A percentile compares a stretch with the other conserved stretches of the same genome.
phyloP scores from a whole-genome alignment of 768 basidiomycete species.

The Tricholoma saponaceum region DNA sequence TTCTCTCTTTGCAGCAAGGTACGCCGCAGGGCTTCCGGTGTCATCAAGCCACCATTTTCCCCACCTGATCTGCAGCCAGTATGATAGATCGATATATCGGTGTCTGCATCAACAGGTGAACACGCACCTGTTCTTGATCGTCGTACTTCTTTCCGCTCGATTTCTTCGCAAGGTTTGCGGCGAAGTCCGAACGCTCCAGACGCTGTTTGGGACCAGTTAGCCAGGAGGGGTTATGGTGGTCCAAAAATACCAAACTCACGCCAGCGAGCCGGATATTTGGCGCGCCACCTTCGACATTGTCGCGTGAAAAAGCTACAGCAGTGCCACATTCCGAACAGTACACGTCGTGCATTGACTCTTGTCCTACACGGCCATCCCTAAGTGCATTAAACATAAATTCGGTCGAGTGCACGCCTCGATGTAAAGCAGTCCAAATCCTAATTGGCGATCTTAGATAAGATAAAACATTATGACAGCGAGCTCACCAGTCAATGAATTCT shows the following conservation, averaged over 20 bases:
- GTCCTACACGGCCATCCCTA: neutral
- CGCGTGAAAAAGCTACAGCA: neutral
- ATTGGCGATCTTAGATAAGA: neutral
- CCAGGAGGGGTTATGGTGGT: neutral
- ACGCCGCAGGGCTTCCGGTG: neutral
- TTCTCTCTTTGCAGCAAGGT: neutral
- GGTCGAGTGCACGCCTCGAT: neutral
- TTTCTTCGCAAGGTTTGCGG: neutral
- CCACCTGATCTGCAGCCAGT: neutral
- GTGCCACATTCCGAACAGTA: neutral
- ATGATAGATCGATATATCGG: neutral
- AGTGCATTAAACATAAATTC: neutral
- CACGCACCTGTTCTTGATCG: neutral
- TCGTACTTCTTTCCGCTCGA: neutral
- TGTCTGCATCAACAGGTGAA: neutral
- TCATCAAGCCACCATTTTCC: slow-evolving; percentile 1
- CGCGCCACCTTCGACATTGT: neutral
- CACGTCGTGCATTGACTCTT: neutral
- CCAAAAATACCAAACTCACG: neutral
- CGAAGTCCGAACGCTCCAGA: neutral
- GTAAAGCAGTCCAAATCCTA: neutral
- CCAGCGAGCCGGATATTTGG: neutral
- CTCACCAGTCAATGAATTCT: neutral
- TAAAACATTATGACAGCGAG: neutral
- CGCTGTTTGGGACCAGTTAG: neutral